Evolutionary conservation across 345 rosid genomes (phyloP), one percentile per base, ranked within the genome.

Genomic region (Populus deltoides): DNA sequence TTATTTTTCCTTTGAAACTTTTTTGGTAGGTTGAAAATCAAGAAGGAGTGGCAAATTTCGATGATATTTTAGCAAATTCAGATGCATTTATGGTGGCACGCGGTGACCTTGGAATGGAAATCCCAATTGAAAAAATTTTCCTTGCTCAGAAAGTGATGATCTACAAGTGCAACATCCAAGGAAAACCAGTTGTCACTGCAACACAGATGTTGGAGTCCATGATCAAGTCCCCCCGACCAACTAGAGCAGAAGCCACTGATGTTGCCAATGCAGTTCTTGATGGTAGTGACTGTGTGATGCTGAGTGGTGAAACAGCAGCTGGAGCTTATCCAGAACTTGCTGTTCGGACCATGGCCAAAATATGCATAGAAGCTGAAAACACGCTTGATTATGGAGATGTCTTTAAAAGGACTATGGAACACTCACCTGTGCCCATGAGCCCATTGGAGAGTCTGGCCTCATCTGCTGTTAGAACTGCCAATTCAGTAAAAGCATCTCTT

Each of bases 1-100:
- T 57, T 76, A 13, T 13, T 35, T 59, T 57, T 43, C 22, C 71
- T 45, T 47, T 68, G 31, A 16, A 11, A 11, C 41, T 20, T 53
- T 20, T 49, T 65, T 41, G 45, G 7, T 74, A 96, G 99, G 98
- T 96, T 18, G 99, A 95, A 83, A 95, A 95, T 81, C 99, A 95
- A 79, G 99, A 95, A 87, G 99, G 99, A 59, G 99, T 93, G 82
- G 98, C 97, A 63, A 95, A 95, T 78, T 95, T 95, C 27, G 99
- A 95, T 79, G 98, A 95, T 72, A 93, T 95, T 70, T 87, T 95
- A 71, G 83, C 90, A 70, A 90, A 93, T 79, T 86, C 99, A 0
- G 99, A 95, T 77, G 99, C 99, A 7, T 95, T 95, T 80, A 95
- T 95, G 99, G 96, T 95, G 77, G 99, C 99, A 2, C 89, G 99